Conservation (phyloP, 768 basidiomycete species). For the Trichaptum fuscoviolaceum region DNA sequence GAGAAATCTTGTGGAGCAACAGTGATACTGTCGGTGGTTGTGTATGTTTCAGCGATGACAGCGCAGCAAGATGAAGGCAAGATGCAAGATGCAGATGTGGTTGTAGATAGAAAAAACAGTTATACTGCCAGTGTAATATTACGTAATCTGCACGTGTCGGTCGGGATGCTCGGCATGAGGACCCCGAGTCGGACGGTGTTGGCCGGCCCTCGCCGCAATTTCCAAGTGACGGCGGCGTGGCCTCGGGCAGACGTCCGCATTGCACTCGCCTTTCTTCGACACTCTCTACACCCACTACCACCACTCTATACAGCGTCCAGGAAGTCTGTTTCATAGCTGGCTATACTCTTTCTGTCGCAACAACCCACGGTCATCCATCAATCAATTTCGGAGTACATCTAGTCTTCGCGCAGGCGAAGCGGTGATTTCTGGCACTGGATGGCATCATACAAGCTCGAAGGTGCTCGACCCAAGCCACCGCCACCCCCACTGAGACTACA, state of each 20-base stretch:
- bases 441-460: conserved; percentile 59
- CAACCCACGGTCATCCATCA: background rate
- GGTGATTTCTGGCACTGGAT: background rate
- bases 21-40: background rate
- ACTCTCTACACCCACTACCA: background rate
- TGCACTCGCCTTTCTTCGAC: background rate
- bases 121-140: background rate
- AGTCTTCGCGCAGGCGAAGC: background rate
- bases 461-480: conserved; percentile 52
- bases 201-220: background rate
- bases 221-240: background rate
- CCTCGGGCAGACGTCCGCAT: background rate
- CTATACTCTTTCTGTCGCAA: background rate
- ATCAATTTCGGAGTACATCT: background rate
- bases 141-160: background rate
- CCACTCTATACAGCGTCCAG: background rate
- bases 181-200: too few relatives aligned
- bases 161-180: too few relatives aligned
- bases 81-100: too few relatives aligned
- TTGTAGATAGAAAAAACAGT: too few relatives aligned
- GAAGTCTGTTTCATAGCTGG: background rate
- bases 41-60: background rate
- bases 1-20: background rate
- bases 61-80: background rate
- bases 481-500: conserved; percentile 17